Evolutionary conservation across 1,284 basidiomycete species (phyloP), one percentile per base, ranked within the genome.

Genomic region (Cryptococcus amylolentus): DNA sequence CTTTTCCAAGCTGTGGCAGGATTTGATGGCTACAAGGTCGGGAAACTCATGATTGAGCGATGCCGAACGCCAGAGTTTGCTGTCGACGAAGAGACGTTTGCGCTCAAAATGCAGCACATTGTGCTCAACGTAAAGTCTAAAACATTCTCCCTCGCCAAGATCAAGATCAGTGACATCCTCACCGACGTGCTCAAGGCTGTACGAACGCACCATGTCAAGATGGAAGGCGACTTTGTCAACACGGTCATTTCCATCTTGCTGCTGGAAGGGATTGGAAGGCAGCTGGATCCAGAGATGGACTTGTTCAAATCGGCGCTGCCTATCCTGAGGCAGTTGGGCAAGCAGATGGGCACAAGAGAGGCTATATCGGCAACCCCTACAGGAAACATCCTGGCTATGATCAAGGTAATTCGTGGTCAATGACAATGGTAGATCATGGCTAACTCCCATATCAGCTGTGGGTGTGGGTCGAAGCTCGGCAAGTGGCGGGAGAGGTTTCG

Each of bases 201-300:
- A 1, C 80, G 93, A 51, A 82, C 85, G 63, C 94, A 98, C 75
- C 96, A 97, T 72, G 96, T 98, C 65, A 97, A 94, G 82, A 89
- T 99, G 86, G 95, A 98, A 78, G 91, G 88, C 13, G 96, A 98
- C 75, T 99, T 99, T 72, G 87, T 98, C 68, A 98, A 98, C 74
- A 98, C 96, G 0, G 92, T 98, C 51, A 89, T 98, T 60, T 90
- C 89, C 9, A 92, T 98, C 56, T 77, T 99, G 56, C 74, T 99
- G 52, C 79, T 99, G 46, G 96, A 99, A 77, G 96, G 96, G 0
- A 98, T 98, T 64, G 96, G 96, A 16, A 79, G 96, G 54, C 91
- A 90, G 77, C 76, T 99, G 60, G 93, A 99, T 78, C 93, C 96
- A 0, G 81, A 84, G 20, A 80, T 98, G 78, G 95, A 98, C 77